These are phyloP conservation scores for Ligustrum vulgare DNA, from an alignment of 257 asterid species.

Conservation along the genomic window DNA sequence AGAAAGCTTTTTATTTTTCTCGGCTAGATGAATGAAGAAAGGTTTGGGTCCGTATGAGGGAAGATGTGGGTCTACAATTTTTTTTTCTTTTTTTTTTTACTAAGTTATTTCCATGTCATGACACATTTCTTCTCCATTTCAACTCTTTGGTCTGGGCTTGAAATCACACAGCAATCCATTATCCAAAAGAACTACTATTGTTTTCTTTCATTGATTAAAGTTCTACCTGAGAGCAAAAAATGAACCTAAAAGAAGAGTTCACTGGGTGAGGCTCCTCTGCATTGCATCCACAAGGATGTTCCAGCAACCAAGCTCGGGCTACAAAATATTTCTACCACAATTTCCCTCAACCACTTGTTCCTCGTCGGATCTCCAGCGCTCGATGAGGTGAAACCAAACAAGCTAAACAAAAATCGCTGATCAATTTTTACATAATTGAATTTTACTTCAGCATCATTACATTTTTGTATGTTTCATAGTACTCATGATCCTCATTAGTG, in stretches of 20 bases:
- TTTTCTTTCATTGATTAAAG: slow-evolving; percentile 70
- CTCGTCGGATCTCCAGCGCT: slow-evolving; percentile 33
- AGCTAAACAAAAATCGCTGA: slow-evolving; percentile 67
- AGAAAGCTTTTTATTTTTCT: no score
- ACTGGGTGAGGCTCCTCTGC: slow-evolving; percentile 78
- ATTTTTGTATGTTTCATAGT: slow-evolving; percentile 22
- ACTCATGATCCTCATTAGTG: slow-evolving; percentile 22
- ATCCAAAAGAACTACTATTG: slow-evolving; percentile 50
- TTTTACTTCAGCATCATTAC: slow-evolving; percentile 47
- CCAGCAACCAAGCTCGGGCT: slow-evolving; percentile 92
- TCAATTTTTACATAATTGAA: slow-evolving; percentile 59
- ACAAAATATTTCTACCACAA: slow-evolving; percentile 23
- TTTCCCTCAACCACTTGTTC: slow-evolving; percentile 25
- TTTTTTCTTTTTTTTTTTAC: no score
- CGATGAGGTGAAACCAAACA: slow-evolving; percentile 50
- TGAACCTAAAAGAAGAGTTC: slow-evolving; percentile 90
- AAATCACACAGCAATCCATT: slow-evolving; percentile 63
- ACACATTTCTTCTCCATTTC: slow-evolving; percentile 77
- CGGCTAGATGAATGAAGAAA: no score
- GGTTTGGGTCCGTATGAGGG: no score
- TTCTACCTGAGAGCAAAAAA: slow-evolving; percentile 86
- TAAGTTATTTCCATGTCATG: slow-evolving; percentile 12
- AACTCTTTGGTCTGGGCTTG: slow-evolving; percentile 52
- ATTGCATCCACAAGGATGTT: slow-evolving; percentile 77
- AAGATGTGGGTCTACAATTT: no score